Evolutionary conservation across 1,284 basidiomycete species (phyloP), one percentile per base, ranked within the genome.

Genomic region (Paramarasmius palmivorus): DNA sequence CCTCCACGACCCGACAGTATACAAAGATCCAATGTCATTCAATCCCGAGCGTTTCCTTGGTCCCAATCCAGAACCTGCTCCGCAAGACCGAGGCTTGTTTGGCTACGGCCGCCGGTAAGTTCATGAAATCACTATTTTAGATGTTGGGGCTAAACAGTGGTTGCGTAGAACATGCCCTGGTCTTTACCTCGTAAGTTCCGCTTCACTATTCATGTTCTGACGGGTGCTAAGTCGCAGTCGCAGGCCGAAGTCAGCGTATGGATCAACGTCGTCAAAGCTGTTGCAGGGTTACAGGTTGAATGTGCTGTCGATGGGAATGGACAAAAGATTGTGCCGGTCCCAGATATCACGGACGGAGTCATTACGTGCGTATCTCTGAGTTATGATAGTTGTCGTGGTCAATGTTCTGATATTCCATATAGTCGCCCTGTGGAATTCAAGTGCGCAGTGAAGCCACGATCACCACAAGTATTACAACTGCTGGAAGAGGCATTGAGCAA

Each of bases 191-290:
- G 53, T 39, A 45, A 2, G 53, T 45, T n/a, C 17, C 42, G 37
- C 2, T 36, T 0, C n/a, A 25, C 14, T 40, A 5, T 15, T 50
- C 25, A 4, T 41, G 42, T 22, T 4, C 20, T 45, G 19, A 47
- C 14, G 4, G 45, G 14, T 32, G 29, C 9, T 19, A 12, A 14
- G 7, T 29, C 15, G n/a, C 44, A 22, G 26, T 50, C 23, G 12
- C 17, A 52, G 52, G 54, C 40, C 19, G 59, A 60, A 35, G 52
- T 58, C 15, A 58, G 53, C 23, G 55, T 61, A 15, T 59, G 58
- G 56, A 61, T 61, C 26, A 55, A 49, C 39, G 52, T 61, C 12
- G 58, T 49, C 3, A 59, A 61, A 37, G 54, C 50, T 15, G 53
- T 58, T 22, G 60, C 60, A 17, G 52, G 54, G 6, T 49, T 61